Conservation (phyloP, 345 rosid species). For the Firmiana major region DNA sequence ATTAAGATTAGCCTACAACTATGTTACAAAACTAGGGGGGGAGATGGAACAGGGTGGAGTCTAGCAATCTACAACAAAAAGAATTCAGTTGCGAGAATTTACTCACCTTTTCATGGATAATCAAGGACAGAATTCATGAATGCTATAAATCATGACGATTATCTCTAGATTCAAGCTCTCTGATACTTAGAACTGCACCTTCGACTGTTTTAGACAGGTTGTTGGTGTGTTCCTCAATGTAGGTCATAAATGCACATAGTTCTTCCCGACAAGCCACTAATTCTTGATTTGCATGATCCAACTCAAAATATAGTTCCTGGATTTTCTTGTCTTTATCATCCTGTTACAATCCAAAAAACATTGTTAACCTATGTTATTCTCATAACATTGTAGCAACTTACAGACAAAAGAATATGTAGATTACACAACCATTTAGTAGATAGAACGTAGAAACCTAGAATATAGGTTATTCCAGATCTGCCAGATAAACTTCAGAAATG, state of each 20-base stretch:
- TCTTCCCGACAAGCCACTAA: conserved; percentile 21
- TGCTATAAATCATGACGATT: neutral
- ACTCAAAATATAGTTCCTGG: conserved; percentile 19
- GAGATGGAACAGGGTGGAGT: neutral
- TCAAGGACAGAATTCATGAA: neutral
- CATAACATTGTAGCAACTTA: neutral
- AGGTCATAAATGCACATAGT: conserved; percentile 9
- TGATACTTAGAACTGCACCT: conserved; percentile 19
- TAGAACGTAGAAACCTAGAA: neutral
- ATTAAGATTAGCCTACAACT: neutral
- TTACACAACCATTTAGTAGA: neutral
- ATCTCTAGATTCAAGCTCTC: conserved; percentile 15
- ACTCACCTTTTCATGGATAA: neutral
- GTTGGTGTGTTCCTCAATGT: conserved; percentile 20
- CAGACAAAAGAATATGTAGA: neutral
- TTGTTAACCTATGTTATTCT: neutral
- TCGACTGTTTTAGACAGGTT: conserved; percentile 15
- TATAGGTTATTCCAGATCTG: neutral
- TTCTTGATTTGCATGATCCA: conserved; percentile 20
- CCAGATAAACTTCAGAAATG: neutral
- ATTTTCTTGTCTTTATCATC: conserved; percentile 31
- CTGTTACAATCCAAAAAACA: conserved; percentile 10
- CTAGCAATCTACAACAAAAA: neutral
- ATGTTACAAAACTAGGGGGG: conserved; percentile 2
- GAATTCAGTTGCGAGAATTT: neutral